Conservation (phyloP, 257 asterid species). For the Jasminum sambac region DNA sequence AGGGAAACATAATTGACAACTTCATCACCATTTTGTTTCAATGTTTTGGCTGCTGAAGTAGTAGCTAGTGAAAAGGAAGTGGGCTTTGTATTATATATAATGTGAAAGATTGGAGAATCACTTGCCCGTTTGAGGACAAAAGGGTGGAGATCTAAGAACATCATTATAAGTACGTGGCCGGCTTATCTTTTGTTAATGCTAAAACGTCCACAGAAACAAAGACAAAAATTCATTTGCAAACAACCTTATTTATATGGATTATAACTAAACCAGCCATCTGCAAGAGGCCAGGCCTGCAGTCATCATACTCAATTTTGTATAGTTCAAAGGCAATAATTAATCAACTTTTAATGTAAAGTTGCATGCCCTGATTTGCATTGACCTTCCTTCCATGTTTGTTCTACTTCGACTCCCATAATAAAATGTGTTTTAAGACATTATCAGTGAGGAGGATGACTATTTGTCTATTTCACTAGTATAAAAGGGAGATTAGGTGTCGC, state of each 20-base stretch:
- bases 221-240: conserved; percentile 17
- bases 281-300: conserved; percentile 37
- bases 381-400: neutral
- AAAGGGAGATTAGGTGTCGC: too few relatives aligned
- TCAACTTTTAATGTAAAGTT: neutral
- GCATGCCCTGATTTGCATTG: neutral
- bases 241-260: neutral
- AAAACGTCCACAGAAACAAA: conserved; percentile 24
- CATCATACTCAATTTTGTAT: conserved; percentile 13
- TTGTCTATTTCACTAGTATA: too few relatives aligned
- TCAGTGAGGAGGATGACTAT: too few relatives aligned
- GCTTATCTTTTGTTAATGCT: conserved; percentile 18
- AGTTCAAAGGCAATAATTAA: neutral
- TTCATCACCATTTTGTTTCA: conserved; percentile 26
- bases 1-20: neutral
- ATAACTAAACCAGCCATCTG: conserved; percentile 28
- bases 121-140: conserved; percentile 32
- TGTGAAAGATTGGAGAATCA: conserved; percentile 26
- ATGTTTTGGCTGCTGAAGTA: conserved; percentile 13
- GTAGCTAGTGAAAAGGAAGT: conserved; percentile 8
- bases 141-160: conserved; percentile 19
- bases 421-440: too few relatives aligned
- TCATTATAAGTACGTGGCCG: conserved; percentile 33
- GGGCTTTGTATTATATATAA: conserved; percentile 4
- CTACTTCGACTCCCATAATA: too few relatives aligned